A percentile compares a stretch with the other conserved stretches of the same genome.
These are phyloP conservation scores for Fusarium tjaetaba DNA, from an alignment of 2,329 filamentous ascomycete genomes.

Conservation along the genomic window DNA sequence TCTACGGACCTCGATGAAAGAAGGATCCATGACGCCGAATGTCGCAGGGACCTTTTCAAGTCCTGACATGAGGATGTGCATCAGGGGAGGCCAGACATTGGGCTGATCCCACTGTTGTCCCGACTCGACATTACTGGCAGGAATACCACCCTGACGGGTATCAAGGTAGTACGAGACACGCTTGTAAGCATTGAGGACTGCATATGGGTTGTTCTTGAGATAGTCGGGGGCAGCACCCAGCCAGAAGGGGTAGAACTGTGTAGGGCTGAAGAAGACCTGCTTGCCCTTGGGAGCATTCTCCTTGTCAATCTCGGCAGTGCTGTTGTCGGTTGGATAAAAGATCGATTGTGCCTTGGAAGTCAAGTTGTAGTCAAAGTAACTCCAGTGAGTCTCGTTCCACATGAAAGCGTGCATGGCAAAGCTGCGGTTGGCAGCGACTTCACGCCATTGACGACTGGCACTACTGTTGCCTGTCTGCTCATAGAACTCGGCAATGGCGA, in stretches of 20 bases:
- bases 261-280: slow-evolving; percentile 66
- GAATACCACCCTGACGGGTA: slow-evolving; percentile 64
- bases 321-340: slow-evolving; percentile 61
- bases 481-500: slow-evolving; percentile 66
- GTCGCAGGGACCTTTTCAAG: slow-evolving; percentile 68
- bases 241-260: slow-evolving; percentile 77
- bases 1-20: slow-evolving; percentile 63
- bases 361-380: slow-evolving; percentile 76
- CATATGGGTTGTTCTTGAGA: slow-evolving; percentile 67
- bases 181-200: slow-evolving; percentile 63
- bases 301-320: slow-evolving; percentile 46
- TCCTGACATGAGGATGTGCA: slow-evolving; percentile 71
- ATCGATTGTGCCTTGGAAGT: slow-evolving; percentile 66
- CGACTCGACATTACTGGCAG: slow-evolving; percentile 69
- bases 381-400: slow-evolving; percentile 70
- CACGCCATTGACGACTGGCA: slow-evolving; percentile 60
- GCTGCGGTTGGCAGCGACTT: slow-evolving; percentile 62
- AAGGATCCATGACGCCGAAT: slow-evolving; percentile 62
- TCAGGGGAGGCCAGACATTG: slow-evolving; percentile 75
- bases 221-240: slow-evolving; percentile 68
- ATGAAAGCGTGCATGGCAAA: slow-evolving; percentile 70
- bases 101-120: slow-evolving; percentile 77
- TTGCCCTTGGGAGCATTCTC: slow-evolving; percentile 60
- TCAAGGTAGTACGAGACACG: slow-evolving; percentile 65
- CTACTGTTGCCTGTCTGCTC: slow-evolving; percentile 60